Base-by-base conservation (phyloP, 345 rosid species). In the Alliaria petiolata region DNA sequence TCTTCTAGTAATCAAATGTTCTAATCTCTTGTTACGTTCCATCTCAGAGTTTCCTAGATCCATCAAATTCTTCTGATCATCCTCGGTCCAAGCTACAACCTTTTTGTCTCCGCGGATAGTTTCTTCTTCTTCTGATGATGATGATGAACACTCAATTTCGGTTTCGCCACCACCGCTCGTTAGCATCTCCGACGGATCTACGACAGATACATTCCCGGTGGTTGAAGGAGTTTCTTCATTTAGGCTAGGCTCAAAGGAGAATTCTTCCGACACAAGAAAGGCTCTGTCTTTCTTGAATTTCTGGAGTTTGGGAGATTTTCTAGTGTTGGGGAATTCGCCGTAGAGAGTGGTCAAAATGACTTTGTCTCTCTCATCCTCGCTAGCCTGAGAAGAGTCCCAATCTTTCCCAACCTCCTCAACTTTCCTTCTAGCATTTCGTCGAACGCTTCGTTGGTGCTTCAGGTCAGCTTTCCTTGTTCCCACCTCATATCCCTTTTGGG, bases 31-130 rank as follows among this genome's bases (percentile, higher is more conserved):
- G 74, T 89, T 87, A 52, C 92, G 83, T 74, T 92, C 98, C 5
- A 84, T 40, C 81, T 89, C 92, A 0, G 95, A 84, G 44, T 83
- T 45, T 44, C 98, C 96, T 1, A 89, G 85, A 68, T 92, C 95
- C 89, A 84, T 84, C 19, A 85, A 79, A 74, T 89, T 89, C 83
- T 88, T 83, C 58, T 87, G 89, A 75, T 89, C 92, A 76, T 87
- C 84, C 70, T 81, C 89, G 0, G 81, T 89, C 98, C 96, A 92
- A 31, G 62, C 87, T 22, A 87, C 81, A 2, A 83, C 86, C 58
- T 75, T 78, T 39, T 75, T 35, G 16, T 67, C 75, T 47, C 55
- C 76, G 16, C 46, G 84, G 1, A 50, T 58, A 31, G 72, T 81
- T 31, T 80, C 87, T 6, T 81, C 81, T 13, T 78, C 82, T 42